phyloP scores from a whole-genome alignment of 1,139 yeast species.

The Lodderomyces beijingensis region DNA sequence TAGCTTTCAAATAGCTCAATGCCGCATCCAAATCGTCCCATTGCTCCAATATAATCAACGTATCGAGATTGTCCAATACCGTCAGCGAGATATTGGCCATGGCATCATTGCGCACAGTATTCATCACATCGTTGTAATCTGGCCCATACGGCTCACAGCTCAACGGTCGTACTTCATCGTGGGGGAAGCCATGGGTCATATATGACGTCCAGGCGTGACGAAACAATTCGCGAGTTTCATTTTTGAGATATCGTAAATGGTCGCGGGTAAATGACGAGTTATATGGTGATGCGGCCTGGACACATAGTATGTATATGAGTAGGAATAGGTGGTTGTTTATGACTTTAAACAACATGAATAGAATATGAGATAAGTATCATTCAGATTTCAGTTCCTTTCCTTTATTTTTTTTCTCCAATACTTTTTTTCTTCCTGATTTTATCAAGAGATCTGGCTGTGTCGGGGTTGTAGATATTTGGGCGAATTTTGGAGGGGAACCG shows the following conservation, averaged over 20 bases:
- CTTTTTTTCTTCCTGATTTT: too few relatives aligned
- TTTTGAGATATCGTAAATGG: constrained; percentile 44
- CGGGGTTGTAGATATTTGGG: too few relatives aligned
- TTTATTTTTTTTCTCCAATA: too few relatives aligned
- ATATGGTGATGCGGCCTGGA: constrained; percentile 7
- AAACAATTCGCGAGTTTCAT: constrained; percentile 56
- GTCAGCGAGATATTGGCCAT: constrained; percentile 81
- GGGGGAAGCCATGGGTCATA: constrained; percentile 68
- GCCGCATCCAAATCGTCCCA: constrained; percentile 48
- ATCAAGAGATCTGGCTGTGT: too few relatives aligned
- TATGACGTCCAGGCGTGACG: constrained; percentile 78
- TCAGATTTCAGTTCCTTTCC: too few relatives aligned
- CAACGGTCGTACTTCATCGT: constrained; percentile 76
- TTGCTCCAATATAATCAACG: constrained; percentile 69
- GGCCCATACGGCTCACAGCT: constrained; percentile 68
- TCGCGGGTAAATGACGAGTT: constrained; percentile 44
- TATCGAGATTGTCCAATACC: constrained; percentile 72
- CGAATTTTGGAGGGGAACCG: too few relatives aligned
- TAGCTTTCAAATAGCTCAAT: constrained; percentile 41
- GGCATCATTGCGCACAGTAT: constrained; percentile 72
- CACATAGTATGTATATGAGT: constrained; percentile 4
- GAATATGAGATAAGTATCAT: too few relatives aligned
- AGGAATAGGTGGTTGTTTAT: constrained; percentile 1
- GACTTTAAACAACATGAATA: too few relatives aligned
- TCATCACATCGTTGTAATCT: constrained; percentile 47